Evolutionary conservation across 148 eudicot species (phyloP), one percentile per base, ranked within the genome.

Genomic region (Camellia japonica): DNA sequence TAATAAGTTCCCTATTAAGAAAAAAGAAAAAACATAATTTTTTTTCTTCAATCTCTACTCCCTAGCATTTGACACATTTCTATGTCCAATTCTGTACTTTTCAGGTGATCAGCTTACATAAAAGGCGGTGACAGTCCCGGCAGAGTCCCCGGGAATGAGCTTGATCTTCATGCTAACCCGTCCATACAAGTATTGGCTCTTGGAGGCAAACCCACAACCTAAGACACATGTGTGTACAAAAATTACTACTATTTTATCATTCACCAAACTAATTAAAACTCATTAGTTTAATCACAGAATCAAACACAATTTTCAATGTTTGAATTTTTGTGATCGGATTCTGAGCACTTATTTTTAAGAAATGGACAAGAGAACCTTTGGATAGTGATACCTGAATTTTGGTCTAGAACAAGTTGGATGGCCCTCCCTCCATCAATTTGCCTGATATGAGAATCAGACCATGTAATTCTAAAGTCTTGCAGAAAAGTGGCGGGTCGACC

Each of bases 121-220:
- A 63, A 93, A 94, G 9, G 98, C 97, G 18, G 98, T 91, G 64
- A 94, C 98, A 3, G 98, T 94, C 64, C 98, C 98, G 0, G 98
- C 98, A 47, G 97, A 93, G 73, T 94, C 98, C 49, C 98, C 98
- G 0, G 91, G 90, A 10, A 94, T 82, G 30, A 94, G 95, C 83
- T 94, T 94, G 84, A 94, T 91, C 85, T 87, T 91, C 93, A 94
- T 89, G 88, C 97, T 91, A 20, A 93, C 92, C 41, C 88, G 88
- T 70, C 98, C 98, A 61, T 80, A 93, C 76, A 90, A 66, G 79
- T 94, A 94, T 70, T 93, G 74, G 46, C 84, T 75, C 81, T 89
- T 94, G 23, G 98, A 94, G 16, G 94, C 90, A 72, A 94, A 94
- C 69, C 98, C 98, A 71, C 97, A 94, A 56, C 98, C 98, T 94